Conservation (phyloP, 177 flowering plant species). For the Vitis hybrid region DNA sequence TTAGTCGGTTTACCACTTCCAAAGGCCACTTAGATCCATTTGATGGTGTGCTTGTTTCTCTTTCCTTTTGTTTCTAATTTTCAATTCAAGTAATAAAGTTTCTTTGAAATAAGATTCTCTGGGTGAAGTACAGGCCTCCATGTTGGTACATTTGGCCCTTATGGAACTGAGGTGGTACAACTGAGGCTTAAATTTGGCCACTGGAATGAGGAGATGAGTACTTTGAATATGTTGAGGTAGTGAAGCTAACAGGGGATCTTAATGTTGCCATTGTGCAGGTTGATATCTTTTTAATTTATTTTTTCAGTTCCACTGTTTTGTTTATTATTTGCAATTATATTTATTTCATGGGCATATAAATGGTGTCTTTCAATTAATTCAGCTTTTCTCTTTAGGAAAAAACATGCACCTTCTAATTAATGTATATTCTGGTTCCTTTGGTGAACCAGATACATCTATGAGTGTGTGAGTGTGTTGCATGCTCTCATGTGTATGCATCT, state of each 20-base stretch:
- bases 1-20: slow-evolving; percentile 53
- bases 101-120: slow-evolving; percentile 4
- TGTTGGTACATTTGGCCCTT: slow-evolving; percentile 96
- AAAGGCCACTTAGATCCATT: slow-evolving; percentile 64
- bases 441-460: slow-evolving; percentile 33
- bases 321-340: background rate
- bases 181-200: slow-evolving; percentile 84
- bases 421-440: slow-evolving; percentile 27
- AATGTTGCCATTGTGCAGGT: slow-evolving; percentile 95
- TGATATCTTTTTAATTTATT: background rate
- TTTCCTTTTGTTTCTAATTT: background rate
- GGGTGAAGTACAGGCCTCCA: slow-evolving; percentile 60
- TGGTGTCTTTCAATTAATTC: too few relatives aligned
- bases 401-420: background rate
- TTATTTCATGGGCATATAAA: background rate
- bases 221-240: slow-evolving; percentile 74
- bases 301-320: background rate
- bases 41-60: slow-evolving; percentile 51
- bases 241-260: slow-evolving; percentile 90
- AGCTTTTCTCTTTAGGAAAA: too few relatives aligned
- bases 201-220: slow-evolving; percentile 49
- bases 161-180: slow-evolving; percentile 91
- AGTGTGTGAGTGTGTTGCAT: too few relatives aligned
- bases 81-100: background rate
- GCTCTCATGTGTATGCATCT: background rate